Conservation (phyloP, 768 basidiomycete genomes). For the Chiua virens region DNA sequence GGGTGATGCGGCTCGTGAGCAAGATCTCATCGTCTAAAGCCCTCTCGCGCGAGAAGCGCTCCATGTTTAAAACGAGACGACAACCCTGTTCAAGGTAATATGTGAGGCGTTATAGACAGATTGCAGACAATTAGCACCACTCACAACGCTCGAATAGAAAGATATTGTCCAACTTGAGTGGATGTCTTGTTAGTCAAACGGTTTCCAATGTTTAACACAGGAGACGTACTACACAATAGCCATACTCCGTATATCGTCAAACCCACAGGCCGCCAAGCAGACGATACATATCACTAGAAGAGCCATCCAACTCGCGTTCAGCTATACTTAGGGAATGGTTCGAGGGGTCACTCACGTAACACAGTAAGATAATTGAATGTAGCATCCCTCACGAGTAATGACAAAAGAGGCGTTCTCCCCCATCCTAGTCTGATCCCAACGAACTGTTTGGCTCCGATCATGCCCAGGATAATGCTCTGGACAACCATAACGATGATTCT, state of each 20-base stretch:
- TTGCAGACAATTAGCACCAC: background rate
- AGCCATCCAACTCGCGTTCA: background rate
- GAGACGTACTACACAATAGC: conserved; percentile 4
- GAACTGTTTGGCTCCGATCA: conserved; percentile 39
- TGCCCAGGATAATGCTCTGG: conserved; percentile 40
- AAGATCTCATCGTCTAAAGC: conserved; percentile 2
- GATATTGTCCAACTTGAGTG: conserved; percentile 17
- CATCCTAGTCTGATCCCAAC: conserved; percentile 37
- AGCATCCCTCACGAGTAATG: conserved; percentile 46
- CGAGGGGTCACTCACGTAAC: conserved; percentile 32
- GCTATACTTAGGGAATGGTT: background rate
- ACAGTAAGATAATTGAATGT: conserved; percentile 43
- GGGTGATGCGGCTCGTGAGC: conserved; percentile 7
- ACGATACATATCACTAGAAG: conserved; percentile 1
- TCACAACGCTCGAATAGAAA: conserved; percentile 14
- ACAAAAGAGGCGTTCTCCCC: conserved; percentile 42
- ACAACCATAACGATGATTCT: conserved; percentile 23
- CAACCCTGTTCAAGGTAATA: conserved; percentile 15
- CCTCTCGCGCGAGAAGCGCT: conserved; percentile 9
- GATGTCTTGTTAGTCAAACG: background rate
- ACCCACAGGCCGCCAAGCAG: background rate
- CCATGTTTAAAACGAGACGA: conserved; percentile 27
- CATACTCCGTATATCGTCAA: background rate
- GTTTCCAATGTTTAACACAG: background rate
- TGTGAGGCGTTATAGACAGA: no score